Evolutionary conservation across 805 yeast species (phyloP), one percentile per base, ranked within the genome.

Genomic region (Wickerhamiella sergipiensis): DNA sequence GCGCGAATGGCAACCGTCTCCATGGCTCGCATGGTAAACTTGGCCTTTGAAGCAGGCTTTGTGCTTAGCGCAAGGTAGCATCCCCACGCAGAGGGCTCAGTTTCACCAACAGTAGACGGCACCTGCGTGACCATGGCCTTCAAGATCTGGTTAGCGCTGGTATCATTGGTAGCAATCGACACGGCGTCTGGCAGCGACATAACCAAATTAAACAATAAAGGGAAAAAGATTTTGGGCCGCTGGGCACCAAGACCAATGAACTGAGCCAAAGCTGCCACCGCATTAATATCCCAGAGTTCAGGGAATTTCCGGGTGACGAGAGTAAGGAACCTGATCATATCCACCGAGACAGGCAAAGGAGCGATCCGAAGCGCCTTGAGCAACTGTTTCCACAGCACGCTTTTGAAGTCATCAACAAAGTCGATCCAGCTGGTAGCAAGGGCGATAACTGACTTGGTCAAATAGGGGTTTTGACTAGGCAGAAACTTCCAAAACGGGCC

Each of bases 401-500:
- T 26, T 0, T 48, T 43, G 23, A 42, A 29, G 6, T 31, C 43
- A 21, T 22, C 46, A 18, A 49, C 31, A 46, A 52, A 22, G 57
- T 53, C 53, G 61, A 46, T 18, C 36, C 36, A 1, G 22, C 4
- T n/a, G 15, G 39, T 9, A 4, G 36, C 23, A 45, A 45, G 38
- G 5, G 22, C 23, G 9, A 45, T 9, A 6, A 29, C 39, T 17
- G 47, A 26, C 24, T 18, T n/a, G n/a, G 15, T 12, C 39, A 45
- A 13, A 18, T 29, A 13, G 21, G 72, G 62, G 57, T 72, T 74
- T 22, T 66, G 63, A 2, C 70, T 56, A 22, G 64, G 61, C 43
- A 64, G 67, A 6, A 73, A 62, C 24, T 73, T 72, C 74, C 79
- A 75, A 17, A 78, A 55, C 23, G 64, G 61, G n/a, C 73, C 77